phyloP scores from a whole-genome alignment of 2,329 filamentous ascomycete genomes.

The Cladosporium sp. region DNA sequence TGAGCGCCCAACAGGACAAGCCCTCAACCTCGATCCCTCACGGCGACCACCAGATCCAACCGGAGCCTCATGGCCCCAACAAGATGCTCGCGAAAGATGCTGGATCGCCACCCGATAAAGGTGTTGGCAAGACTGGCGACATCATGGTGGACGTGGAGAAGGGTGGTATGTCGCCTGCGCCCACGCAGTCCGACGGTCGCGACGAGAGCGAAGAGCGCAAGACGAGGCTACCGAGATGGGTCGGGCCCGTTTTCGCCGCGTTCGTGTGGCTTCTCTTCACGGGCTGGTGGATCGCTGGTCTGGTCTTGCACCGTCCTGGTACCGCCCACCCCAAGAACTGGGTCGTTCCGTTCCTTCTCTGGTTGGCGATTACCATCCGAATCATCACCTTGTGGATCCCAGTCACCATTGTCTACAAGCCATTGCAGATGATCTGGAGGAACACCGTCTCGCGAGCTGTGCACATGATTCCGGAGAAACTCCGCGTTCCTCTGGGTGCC shows the following conservation, averaged over 20 bases:
- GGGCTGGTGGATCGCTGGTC: conserved; percentile 74
- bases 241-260: conserved; percentile 41
- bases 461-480: conserved; percentile 64
- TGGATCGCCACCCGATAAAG: neutral
- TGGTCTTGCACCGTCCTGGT: conserved; percentile 64
- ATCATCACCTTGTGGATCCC: conserved; percentile 73
- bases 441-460: conserved; percentile 62
- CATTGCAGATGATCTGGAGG: conserved; percentile 68
- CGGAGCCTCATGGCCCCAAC: conserved; percentile 11
- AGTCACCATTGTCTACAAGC: conserved; percentile 63
- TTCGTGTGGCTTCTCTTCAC: conserved; percentile 30
- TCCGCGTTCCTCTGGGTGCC: conserved; percentile 64
- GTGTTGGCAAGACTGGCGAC: neutral
- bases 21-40: neutral
- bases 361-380: conserved; percentile 71
- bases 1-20: conserved; percentile 10
- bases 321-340: conserved; percentile 65
- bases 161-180: conserved; percentile 17
- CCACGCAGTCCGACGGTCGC: neutral
- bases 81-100: conserved; percentile 3
- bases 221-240: conserved; percentile 41
- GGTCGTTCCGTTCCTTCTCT: conserved; percentile 81
- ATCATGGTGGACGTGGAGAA: conserved; percentile 18
- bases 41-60: conserved; percentile 4
- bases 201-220: conserved; percentile 8